A percentile compares a stretch with the other conserved stretches of the same genome.
Evolutionary conservation across 2,329 filamentous ascomycete genomes (phyloP).

Genomic region (Colletotrichum sp.): DNA sequence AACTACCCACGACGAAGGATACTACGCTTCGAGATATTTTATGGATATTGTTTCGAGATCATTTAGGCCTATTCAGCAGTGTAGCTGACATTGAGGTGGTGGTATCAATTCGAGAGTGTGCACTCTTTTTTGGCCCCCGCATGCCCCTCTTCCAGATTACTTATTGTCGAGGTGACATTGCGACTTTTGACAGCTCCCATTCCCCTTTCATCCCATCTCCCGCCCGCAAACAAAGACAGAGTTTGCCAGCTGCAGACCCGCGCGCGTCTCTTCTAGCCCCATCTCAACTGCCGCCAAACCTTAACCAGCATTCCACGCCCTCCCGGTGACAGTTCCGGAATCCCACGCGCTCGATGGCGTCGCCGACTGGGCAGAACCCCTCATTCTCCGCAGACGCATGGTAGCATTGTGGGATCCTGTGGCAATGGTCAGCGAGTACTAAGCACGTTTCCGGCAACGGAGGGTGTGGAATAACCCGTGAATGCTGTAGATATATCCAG

Average conservation of each 20-base stretch:
- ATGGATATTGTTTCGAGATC: no score
- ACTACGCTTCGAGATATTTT: no score
- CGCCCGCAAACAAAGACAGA: background rate
- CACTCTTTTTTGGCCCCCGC: no score
- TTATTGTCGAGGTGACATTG: background rate
- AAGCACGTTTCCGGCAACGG: background rate
- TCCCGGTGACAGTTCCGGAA: background rate
- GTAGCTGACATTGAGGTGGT: no score
- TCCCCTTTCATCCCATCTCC: background rate
- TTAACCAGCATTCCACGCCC: background rate
- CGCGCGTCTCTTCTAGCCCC: background rate
- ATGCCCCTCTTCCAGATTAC: background rate
- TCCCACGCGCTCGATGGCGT: background rate
- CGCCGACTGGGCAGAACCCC: background rate
- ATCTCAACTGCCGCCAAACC: conserved; percentile 10
- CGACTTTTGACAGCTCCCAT: background rate
- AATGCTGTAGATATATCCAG: background rate
- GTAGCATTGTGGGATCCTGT: background rate
- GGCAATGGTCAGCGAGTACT: background rate
- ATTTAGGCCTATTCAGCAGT: no score
- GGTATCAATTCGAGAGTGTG: no score
- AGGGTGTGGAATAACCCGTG: background rate
- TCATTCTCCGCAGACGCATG: conserved; percentile 4
- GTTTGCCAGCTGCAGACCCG: background rate
- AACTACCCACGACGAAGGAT: no score